phyloP scores from a whole-genome alignment of 2,329 filamentous ascomycete genomes.

The Arthrinium puccinioides region DNA sequence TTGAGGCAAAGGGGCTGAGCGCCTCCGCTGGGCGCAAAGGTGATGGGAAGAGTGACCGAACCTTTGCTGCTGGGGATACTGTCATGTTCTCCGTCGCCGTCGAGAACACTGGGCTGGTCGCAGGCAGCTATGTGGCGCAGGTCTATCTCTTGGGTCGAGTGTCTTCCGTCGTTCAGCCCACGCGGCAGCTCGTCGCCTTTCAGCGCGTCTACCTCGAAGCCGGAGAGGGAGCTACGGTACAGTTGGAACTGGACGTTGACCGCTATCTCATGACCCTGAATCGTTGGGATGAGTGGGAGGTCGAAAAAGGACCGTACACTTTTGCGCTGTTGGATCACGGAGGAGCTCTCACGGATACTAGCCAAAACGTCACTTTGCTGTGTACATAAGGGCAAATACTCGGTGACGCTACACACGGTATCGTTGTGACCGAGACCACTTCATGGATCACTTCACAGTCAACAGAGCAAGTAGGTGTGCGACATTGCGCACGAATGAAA shows the following conservation, averaged over 20 bases:
- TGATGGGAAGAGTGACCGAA: too few relatives aligned
- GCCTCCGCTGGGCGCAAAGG: conserved; percentile 10
- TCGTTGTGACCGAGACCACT: too few relatives aligned
- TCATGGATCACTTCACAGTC: too few relatives aligned
- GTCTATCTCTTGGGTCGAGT: conserved; percentile 32
- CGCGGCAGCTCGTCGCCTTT: conserved; percentile 36
- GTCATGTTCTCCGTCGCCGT: conserved; percentile 27
- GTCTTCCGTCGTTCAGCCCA: conserved; percentile 31
- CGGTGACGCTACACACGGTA: too few relatives aligned
- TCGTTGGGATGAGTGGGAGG: conserved; percentile 31
- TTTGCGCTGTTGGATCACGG: conserved; percentile 34
- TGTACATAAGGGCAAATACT: conserved; percentile 22
- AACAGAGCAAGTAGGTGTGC: too few relatives aligned
- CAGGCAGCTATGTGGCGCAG: conserved; percentile 31
- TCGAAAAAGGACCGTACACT: conserved; percentile 34
- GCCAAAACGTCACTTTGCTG: conserved; percentile 29
- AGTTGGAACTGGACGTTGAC: conserved; percentile 29
- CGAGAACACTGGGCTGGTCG: conserved; percentile 23
- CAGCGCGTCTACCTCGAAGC: conserved; percentile 27
- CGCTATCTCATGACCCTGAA: conserved; percentile 35
- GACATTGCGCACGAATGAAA: too few relatives aligned
- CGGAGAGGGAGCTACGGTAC: conserved; percentile 21
- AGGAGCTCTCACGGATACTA: conserved; percentile 24
- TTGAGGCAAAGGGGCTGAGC: conserved; percentile 20
- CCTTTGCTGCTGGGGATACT: conserved; percentile 16